A percentile compares a stretch with the other conserved stretches of the same genome.
Evolutionary conservation across 805 yeast species (phyloP).

Genomic region (Candida dendrica): DNA sequence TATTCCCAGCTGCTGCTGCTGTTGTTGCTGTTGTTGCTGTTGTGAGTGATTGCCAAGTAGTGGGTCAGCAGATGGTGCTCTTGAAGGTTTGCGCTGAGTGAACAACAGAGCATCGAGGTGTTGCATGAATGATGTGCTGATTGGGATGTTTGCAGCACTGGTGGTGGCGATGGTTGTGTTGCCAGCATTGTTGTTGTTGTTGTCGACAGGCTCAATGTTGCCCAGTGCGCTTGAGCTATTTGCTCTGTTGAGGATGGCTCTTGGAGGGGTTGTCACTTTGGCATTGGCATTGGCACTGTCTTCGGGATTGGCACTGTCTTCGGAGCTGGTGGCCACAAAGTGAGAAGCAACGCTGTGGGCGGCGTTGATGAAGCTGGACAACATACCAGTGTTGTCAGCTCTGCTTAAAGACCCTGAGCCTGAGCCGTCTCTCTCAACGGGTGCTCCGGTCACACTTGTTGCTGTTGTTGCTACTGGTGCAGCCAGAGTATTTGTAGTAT

Average conservation of each 20-base stretch:
- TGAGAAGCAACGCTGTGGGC: constrained; percentile 34
- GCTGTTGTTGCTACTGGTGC: too few relatives aligned
- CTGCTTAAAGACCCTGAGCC: not conserved
- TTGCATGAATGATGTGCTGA: constrained; percentile 22
- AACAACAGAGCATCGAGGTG: constrained; percentile 29
- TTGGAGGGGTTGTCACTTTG: too few relatives aligned
- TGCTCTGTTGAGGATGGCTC: too few relatives aligned
- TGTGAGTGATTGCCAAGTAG: not conserved
- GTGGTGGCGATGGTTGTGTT: not conserved
- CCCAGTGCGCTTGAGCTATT: too few relatives aligned
- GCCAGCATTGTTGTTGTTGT: not conserved
- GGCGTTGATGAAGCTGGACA: constrained; percentile 34
- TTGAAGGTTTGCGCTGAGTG: constrained; percentile 1
- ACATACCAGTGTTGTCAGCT: constrained; percentile 22
- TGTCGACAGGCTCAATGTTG: too few relatives aligned
- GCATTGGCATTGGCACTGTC: too few relatives aligned
- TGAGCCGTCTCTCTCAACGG: not conserved
- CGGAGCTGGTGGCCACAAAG: not conserved
- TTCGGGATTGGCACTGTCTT: too few relatives aligned
- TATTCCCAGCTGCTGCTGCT: too few relatives aligned
- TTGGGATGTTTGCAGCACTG: constrained; percentile 1
- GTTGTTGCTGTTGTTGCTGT: too few relatives aligned
- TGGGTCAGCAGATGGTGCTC: constrained; percentile 1
- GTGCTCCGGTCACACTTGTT: not conserved
- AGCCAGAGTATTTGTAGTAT: too few relatives aligned